phyloP scores from a whole-genome alignment of 257 asterid species.

The Solanum chiquidenum region DNA sequence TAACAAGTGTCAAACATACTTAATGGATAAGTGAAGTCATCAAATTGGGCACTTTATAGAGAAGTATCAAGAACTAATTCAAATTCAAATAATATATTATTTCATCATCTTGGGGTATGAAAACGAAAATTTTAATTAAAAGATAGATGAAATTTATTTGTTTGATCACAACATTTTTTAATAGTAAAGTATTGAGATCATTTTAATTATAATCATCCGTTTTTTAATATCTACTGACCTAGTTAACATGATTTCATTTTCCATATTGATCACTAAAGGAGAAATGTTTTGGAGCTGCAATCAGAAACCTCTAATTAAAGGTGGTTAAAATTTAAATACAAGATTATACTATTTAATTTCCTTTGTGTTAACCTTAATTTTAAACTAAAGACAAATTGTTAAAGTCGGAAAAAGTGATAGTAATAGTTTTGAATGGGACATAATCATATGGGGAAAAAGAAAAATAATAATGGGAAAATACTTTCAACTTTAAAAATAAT shows the following conservation, averaged over 20 bases:
- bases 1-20: neutral
- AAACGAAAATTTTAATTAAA: neutral
- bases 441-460: neutral
- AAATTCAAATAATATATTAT: neutral
- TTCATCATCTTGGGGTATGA: too few relatives aligned
- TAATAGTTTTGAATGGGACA: neutral
- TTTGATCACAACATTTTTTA: neutral
- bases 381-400: neutral
- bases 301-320: neutral
- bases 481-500: neutral
- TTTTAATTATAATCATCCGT: accelerated
- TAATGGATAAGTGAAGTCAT: neutral
- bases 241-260: neutral
- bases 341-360: neutral
- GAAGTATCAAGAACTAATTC: neutral
- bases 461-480: neutral
- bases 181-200: neutral
- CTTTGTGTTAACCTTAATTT: neutral
- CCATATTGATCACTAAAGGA: neutral
- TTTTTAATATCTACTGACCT: accelerated
- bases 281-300: neutral
- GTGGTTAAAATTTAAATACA: neutral
- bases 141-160: neutral
- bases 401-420: neutral
- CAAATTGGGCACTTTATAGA: neutral